These are phyloP conservation scores for Aegilops longissima DNA, from an alignment of 176 grass and related monocot species.

Conservation along the genomic window DNA sequence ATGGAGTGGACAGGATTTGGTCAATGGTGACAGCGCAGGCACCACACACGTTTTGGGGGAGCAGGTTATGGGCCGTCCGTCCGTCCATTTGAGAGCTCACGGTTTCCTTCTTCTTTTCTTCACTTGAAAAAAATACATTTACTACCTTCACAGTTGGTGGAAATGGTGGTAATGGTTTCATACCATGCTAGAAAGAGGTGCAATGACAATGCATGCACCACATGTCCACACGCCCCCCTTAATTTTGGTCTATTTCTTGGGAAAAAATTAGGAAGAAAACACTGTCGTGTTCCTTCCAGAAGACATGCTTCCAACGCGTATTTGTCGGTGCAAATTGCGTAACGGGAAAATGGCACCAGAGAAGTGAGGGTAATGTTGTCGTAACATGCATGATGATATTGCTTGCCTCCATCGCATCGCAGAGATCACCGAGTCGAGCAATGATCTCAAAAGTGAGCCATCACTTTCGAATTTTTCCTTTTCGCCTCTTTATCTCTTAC, in stretches of 20 bases:
- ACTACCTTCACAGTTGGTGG: neutral
- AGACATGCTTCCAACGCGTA: too few relatives aligned
- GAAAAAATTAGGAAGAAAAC: neutral
- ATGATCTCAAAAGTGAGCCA: too few relatives aligned
- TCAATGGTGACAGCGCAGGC: slow-evolving; percentile 18
- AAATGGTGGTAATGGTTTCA: neutral
- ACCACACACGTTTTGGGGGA: neutral
- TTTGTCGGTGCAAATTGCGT: too few relatives aligned
- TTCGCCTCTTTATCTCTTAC: too few relatives aligned
- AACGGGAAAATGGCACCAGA: too few relatives aligned
- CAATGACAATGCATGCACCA: slow-evolving; percentile 40
- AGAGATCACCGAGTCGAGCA: too few relatives aligned
- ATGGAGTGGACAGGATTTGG: slow-evolving; percentile 44
- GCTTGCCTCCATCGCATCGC: too few relatives aligned
- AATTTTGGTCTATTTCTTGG: neutral
- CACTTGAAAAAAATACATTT: neutral
- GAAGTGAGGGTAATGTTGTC: too few relatives aligned
- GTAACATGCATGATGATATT: too few relatives aligned
- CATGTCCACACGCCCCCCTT: neutral
- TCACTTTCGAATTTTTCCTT: too few relatives aligned
- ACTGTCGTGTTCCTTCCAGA: neutral
- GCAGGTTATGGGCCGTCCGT: slow-evolving; percentile 20
- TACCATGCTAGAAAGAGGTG: slow-evolving; percentile 20
- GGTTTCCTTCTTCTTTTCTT: neutral
- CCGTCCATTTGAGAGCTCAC: slow-evolving; percentile 49